Evolutionary conservation across 768 basidiomycete species (phyloP), one percentile per base, ranked within the genome.

Genomic region (Pisolithus orientalis): DNA sequence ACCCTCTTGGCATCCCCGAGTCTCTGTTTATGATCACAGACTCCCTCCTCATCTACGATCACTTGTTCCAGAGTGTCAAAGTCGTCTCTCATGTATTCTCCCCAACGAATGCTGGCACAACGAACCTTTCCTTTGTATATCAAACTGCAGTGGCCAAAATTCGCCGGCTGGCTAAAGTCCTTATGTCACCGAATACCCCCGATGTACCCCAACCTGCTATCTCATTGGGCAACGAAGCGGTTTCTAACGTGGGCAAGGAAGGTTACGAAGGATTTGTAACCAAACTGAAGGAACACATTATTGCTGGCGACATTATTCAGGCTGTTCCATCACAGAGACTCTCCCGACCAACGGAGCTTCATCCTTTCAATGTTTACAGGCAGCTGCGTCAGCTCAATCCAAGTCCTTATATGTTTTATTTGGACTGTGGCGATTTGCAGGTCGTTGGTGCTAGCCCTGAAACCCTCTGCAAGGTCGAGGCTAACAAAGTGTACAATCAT

Each of bases 361-460:
- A 98, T 66, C 95, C 96, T 1, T 99, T 99, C 77, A 99, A 98
- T 72, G 93, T 87, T 6, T 99, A 98, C 65, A 78, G 96, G 47
- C 89, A 91, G 50, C 77, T 99, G 43, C 85, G 96, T 43, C 86
- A 94, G 62, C 81, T 97, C 55, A 99, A 99, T 62, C 96, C 96
- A 1, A 95, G 92, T 50, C 96, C 96, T 14, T 98, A 99, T 71
- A 97, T 96, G 94, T 99, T 94, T 71, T 99, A 94, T 66, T 68
- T 99, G 60, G 90, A 98, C 61, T 95, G 93, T 59, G 90, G 90
- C 5, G 91, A 91, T 51, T 65, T 95, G 10, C 94, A 97, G 68
- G 77, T 99, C 34, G 94, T 98, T n/a, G 96, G 96, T 10, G 96
- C 96, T 2, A 95, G 92, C 60, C 96, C 96, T 0, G 96, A 99